These are phyloP conservation scores for Lupinus albus DNA, from an alignment of 306 rosid species.

Conservation along the genomic window DNA sequence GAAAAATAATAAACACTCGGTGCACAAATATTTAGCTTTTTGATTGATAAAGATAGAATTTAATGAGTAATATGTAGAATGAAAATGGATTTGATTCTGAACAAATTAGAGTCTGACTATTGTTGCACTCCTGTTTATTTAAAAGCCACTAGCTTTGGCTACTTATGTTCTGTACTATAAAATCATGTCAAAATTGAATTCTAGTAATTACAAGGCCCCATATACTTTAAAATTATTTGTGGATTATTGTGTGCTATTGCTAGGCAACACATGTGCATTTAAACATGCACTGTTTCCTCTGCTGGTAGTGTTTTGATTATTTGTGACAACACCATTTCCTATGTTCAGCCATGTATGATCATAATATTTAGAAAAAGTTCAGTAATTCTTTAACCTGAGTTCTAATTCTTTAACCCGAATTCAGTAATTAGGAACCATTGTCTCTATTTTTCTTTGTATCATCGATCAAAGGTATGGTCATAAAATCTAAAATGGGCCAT, in stretches of 20 bases:
- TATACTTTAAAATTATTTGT: constrained; percentile 13
- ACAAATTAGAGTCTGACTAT: constrained; percentile 12
- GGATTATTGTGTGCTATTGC: constrained; percentile 18
- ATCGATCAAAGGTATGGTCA: not conserved
- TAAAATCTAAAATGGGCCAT: constrained; percentile 10
- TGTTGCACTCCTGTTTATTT: constrained; percentile 24
- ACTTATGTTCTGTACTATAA: constrained; percentile 3
- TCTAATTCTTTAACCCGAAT: not conserved
- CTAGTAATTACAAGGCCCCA: not conserved
- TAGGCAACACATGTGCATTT: constrained; percentile 9
- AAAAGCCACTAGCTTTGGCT: constrained; percentile 11
- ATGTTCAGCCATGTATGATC: not conserved
- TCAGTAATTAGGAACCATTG: not conserved
- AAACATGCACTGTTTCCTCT: constrained; percentile 5
- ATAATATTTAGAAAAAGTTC: not conserved
- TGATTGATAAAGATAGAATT: constrained; percentile 26
- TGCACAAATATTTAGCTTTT: not conserved
- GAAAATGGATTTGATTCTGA: constrained; percentile 1
- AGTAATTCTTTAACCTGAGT: not conserved
- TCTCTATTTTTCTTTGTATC: not conserved
- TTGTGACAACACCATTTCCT: not conserved
- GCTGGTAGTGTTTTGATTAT: constrained; percentile 1
- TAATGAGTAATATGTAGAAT: not conserved
- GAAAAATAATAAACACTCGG: too few species aligned
- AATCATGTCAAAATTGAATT: constrained; percentile 7